Base-by-base conservation (phyloP, 2,329 filamentous ascomycete genomes). In the Drechslerella coelobrocha region DNA sequence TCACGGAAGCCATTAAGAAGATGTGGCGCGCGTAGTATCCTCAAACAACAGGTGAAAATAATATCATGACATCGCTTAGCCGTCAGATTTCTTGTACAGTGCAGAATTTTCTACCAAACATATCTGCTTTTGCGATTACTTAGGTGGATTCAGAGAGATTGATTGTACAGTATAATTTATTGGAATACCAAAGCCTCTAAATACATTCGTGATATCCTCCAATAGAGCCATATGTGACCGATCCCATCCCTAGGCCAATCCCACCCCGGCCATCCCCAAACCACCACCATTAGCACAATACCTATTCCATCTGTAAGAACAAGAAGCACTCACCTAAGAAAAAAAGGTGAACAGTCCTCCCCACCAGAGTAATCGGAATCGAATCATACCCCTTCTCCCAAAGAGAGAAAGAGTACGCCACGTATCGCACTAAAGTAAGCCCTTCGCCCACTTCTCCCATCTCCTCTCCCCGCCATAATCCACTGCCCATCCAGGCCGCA, bases 1-100 rank as follows among this genome's bases (percentile, higher is more conserved):
- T 99, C 69, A 96, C 92, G 7, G 93, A 96, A 84, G 89, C 88
- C 29, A 84, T 97, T 75, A 91, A 89, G 84, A 86, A 89, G 78
- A 83, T 97, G 73, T 99, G 94, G 94, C 90, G 84, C 77, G 93
- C 94, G 77, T 91, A 82, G 76, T n/a, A 54, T 12, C 19, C 19
- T 5, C 5, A 21, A 68, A 55, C 24, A n/a, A 34, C 23, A 9
- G 37, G 14, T n/a, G 19, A 23, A 19, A 19, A 45, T 19, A 17
- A 10, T 19, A 19, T 5, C 8, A 19, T 21, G 41, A 23, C 29
- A 6, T 31, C 29, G 9, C 21, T 21, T 45, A 23, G 19, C n/a
- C 19, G 19, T 45, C 5, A 19, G 17, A 45, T 23, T 9, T 21
- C 19, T 23, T 45, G 41, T 45, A 45, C 41, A 45, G 41, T 45